Conservation (phyloP, 1,284 basidiomycete species). For the Cutaneotrichosporon sp. region DNA sequence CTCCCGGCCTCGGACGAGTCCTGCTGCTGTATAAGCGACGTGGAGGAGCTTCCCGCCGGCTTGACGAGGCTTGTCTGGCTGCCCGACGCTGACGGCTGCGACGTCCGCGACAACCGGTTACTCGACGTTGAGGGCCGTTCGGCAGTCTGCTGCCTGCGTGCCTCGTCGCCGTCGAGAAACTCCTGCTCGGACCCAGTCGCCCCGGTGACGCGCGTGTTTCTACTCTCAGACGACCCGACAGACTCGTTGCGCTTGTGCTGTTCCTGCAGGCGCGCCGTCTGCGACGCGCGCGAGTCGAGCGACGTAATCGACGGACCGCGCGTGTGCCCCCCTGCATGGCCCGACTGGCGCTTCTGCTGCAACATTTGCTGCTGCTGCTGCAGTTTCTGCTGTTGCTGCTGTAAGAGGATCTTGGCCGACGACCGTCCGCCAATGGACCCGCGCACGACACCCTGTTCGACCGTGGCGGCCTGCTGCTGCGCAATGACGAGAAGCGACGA, state of each 20-base stretch:
- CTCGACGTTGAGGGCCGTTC: conserved; percentile 1
- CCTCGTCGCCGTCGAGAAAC: conserved; percentile 30
- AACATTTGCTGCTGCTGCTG: background rate
- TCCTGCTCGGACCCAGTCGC: conserved; percentile 37
- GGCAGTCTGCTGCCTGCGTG: background rate
- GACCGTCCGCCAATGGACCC: conserved; percentile 30
- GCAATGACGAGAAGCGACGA: conserved; percentile 30
- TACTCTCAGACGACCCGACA: conserved; percentile 6
- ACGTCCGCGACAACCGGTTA: conserved; percentile 7
- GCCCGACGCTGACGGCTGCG: conserved; percentile 19
- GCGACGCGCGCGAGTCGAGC: conserved; percentile 2
- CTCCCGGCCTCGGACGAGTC: conserved; percentile 26
- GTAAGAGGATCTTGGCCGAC: conserved; percentile 4
- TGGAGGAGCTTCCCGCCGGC: conserved; percentile 27
- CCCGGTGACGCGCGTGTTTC: conserved; percentile 14
- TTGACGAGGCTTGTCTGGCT: conserved; percentile 24
- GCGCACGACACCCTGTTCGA: conserved; percentile 26
- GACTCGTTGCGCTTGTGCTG: conserved; percentile 10
- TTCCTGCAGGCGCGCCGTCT: background rate
- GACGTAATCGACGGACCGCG: conserved; percentile 3
- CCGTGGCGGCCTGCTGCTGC: conserved; percentile 28
- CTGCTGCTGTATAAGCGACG: conserved; percentile 32
- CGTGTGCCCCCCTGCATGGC: conserved; percentile 3
- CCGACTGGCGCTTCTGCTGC: background rate
- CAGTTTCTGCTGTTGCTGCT: background rate